Evolutionary conservation across 495 filamentous ascomycete species (phyloP).

Genomic region (Aspergillus sparsus): DNA sequence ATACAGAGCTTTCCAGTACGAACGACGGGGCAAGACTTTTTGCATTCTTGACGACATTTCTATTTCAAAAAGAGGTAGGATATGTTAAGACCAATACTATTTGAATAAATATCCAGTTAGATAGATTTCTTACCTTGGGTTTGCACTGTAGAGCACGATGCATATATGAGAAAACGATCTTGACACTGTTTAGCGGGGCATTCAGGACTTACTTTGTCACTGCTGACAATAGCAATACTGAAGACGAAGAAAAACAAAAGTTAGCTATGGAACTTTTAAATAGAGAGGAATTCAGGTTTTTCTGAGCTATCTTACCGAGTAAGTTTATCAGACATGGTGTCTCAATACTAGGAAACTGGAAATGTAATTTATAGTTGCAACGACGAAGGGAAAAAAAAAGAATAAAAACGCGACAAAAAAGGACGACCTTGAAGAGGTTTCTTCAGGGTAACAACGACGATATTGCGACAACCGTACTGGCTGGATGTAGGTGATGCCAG

Average conservation of each 20-base stretch:
- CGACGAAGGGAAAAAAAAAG: constrained; percentile 6
- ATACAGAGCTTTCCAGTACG: constrained; percentile 97
- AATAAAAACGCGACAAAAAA: neutral
- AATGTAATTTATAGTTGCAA: constrained; percentile 1
- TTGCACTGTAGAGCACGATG: constrained; percentile 68
- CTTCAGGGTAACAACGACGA: constrained; percentile 16
- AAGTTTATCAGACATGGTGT: constrained; percentile 79
- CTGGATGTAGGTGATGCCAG: constrained; percentile 21
- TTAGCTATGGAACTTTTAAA: constrained; percentile 1
- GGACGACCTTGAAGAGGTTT: neutral
- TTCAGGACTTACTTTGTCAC: constrained; percentile 76
- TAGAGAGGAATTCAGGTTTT: neutral
- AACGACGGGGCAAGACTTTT: constrained; percentile 98
- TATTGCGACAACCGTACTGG: constrained; percentile 22
- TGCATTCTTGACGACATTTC: constrained; percentile 99
- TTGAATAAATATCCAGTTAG: neutral
- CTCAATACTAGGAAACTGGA: constrained; percentile 17
- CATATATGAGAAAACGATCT: constrained; percentile 20
- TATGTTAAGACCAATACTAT: neutral
- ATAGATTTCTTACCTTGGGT: constrained; percentile 70
- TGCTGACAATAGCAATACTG: constrained; percentile 97
- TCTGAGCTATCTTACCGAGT: constrained; percentile 62
- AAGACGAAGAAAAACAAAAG: constrained; percentile 15
- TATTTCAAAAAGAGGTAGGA: constrained; percentile 28
- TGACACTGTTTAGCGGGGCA: constrained; percentile 33